Base-by-base conservation (phyloP, 78 protist genomes). In the Guillardia theta region DNA sequence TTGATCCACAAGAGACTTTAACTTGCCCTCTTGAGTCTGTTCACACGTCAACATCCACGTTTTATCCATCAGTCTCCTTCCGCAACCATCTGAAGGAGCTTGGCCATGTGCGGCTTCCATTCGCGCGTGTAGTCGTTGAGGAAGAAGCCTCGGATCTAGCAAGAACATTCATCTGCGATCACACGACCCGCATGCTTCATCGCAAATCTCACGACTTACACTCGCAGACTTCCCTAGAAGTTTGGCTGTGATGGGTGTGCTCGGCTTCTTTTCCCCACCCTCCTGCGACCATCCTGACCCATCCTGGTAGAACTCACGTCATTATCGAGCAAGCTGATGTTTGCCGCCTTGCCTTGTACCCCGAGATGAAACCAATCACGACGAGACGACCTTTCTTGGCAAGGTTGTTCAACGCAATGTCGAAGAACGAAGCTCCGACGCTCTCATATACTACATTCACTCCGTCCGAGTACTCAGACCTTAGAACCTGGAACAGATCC, bases 361-460 rank as follows among this genome's bases (percentile, higher is more conserved):
- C 93, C 8, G 93, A 54, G 43, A 95, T 48, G 44, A 37, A 36
- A 19, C 96, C 96, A 22, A 95, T 92, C 90, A 78, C 45, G 33
- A 92, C n/a, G 41, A 95, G 33, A 27, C 93, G 87, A 0, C 96
- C 96, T 4, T 24, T 8, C 37, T n/a, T n/a, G 43, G 92, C 93
- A 24, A 95, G 92, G 41, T 48, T 33, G 70, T 58, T 58, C 27
- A 58, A 58, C 6, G 70, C 21, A 47, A 48, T n/a, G 48, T 95
- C 90, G 36, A 64, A 83, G 92, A 70, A 48, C 36, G 58, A 88
- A 18, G 93, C 94, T 39, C 96, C 96, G 24, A 95, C 96, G 0
- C 92, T 47, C 78, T 95, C 96, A 88, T 95, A 78, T 92, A 95
- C 96, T 27, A 78, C 50, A 33, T 95, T 92, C 21, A 95, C 93